Base-by-base conservation (phyloP, 2,329 filamentous ascomycete genomes). In the Bipolaris bicolor region DNA sequence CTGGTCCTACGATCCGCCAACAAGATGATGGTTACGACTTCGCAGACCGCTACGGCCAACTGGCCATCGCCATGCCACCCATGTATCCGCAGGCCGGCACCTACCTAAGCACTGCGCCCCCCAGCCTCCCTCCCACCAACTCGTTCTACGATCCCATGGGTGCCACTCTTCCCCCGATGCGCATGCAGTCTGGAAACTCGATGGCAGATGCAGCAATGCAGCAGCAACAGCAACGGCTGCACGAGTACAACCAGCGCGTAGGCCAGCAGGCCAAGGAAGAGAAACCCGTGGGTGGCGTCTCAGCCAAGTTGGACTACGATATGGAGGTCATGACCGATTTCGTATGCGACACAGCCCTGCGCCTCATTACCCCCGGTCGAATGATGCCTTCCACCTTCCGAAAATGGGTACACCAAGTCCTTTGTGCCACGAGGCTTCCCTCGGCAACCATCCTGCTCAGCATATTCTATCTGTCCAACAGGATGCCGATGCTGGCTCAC, bases 301-400 rank as follows among this genome's bases (percentile, higher is more conserved):
- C 93, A 69, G 92, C 92, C 71, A 90, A 96, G 80, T 86, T 97
- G 78, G 93, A 97, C 82, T 97, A 97, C 77, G 92, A 97, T 79
- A 94, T 97, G 87, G 92, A 96, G 75, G 83, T 90, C 77, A 97
- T 97, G 93, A 90, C 92, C 62, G 92, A 96, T 76, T 97, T 96
- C 78, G 92, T 97, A 74, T 89, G 91, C 62, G 91, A 96, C 75
- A 96, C 94, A 87, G 88, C 92, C 60, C 83, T 89, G 77, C 84
- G 85, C 82, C 85, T 90, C 78, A 85, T 90, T 72, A 83, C 84
- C 69, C 85, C 86, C 73, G 82, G 81, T 73, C 81, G 83, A 63
- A 79, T 83, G 68, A 83, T 90, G 67, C 87, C 89, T 15, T 82
- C 87, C 22, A 86, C 90, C 22, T 97, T 96, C 78, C 89, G 91